Base-by-base conservation (phyloP, 1,139 yeast genomes). In the Candida neerlandica region DNA sequence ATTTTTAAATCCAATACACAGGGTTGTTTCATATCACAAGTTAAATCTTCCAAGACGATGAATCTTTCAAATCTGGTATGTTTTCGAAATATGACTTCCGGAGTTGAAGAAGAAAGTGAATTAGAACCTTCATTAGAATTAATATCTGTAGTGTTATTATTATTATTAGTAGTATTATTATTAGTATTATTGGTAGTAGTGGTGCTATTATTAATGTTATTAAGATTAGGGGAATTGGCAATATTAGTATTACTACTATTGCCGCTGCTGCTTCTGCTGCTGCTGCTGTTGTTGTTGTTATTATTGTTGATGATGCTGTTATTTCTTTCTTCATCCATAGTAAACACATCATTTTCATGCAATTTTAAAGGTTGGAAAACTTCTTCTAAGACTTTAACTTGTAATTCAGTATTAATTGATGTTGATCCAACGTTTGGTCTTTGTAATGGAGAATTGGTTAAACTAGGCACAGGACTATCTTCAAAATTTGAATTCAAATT, bases 1-100 rank as follows among this genome's bases (percentile, higher is more conserved):
- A 95, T 94, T 65, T 95, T 95, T 57, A 95, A 76, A 67, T 95
- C 99, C 51, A 95, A 73, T 1, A 94, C 98, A 64, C 97, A 91
- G 0, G 99, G 98, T 53, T 80, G 80, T 32, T 69, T 73, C 85
- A 94, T 82, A 32, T 90, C 89, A 46, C 85, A 80, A 0, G 98
- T 92, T 48, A 95, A 71, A 68, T 95, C 99, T 63, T 95, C 99
- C 48, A 92, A 73, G n/a, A 95, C 70, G 37, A 95, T 87, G 62
- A 91, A 91, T 57, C 95, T 75, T 65, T 89, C 96, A 45, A 86
- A 84, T 47, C 86, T 66, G 2, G 84, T 81, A 47, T 72, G 75
- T 53, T 75, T 77, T 34, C 78, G 68, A 19, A 64, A 53, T 4
- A 58, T 50, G 12, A 30, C 14, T 19, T 30, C 44, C 2, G 44